These are phyloP conservation scores for Chrysoporthe austroafricana DNA, from an alignment of 2,329 filamentous ascomycete species.

Conservation along the genomic window DNA sequence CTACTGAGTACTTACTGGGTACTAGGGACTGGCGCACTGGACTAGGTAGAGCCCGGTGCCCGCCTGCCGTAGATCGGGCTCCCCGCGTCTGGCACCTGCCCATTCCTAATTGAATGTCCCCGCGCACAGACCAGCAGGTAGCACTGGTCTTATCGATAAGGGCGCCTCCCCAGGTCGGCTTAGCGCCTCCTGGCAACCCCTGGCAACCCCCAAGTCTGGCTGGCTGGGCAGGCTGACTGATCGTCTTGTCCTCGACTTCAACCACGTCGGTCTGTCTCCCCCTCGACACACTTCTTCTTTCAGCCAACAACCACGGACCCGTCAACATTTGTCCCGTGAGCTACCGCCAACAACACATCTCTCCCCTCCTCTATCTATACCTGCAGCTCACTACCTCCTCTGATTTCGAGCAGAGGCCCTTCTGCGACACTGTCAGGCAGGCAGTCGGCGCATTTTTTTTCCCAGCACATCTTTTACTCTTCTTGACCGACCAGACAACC, in stretches of 20 bases:
- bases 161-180: too few species aligned
- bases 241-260: constrained; percentile 10
- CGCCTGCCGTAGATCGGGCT: constrained; percentile 9
- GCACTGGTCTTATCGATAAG: constrained; percentile 11
- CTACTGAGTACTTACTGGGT: background rate
- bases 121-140: background rate
- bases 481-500: constrained; percentile 7
- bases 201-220: background rate
- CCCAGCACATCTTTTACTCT: background rate
- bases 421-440: background rate
- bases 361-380: background rate
- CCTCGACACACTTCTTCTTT: background rate
- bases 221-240: background rate
- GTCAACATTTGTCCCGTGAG: background rate
- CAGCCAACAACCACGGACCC: background rate
- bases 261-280: constrained; percentile 9
- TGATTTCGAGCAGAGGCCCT: background rate
- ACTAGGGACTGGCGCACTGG: too few species aligned
- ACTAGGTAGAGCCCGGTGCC: background rate
- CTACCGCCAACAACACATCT: background rate
- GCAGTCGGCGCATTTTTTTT: background rate
- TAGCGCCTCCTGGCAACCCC: too few species aligned
- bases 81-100: background rate
- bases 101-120: background rate
- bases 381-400: background rate